Percentiles rank a stretch among this genome's conserved stretches.
phyloP scores from a whole-genome alignment of 2,329 filamentous ascomycete genomes.

The Metarhizium album region DNA sequence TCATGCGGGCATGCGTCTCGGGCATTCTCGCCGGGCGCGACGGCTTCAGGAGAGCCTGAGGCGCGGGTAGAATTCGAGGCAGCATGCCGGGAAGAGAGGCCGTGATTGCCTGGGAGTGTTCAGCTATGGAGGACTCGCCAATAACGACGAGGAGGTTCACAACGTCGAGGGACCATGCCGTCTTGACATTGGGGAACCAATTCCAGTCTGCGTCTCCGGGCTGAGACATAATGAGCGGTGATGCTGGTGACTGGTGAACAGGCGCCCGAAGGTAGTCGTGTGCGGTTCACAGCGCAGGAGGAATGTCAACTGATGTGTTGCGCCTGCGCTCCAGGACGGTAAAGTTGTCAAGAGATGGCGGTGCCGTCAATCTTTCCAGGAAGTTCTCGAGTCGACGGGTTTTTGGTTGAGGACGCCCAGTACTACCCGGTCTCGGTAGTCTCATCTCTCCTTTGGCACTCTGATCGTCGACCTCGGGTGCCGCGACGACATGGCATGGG shows the following conservation, averaged over 20 bases:
- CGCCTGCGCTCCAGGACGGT: too few species aligned
- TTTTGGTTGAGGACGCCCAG: too few species aligned
- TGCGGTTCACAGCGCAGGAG: too few species aligned
- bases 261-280: too few species aligned
- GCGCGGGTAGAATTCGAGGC: constrained; percentile 50
- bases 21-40: constrained; percentile 44
- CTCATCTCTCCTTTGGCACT: too few species aligned
- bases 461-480: background rate
- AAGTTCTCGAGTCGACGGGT: too few species aligned
- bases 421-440: too few species aligned
- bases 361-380: too few species aligned
- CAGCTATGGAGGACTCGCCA: constrained; percentile 47
- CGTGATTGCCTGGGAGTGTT: constrained; percentile 47
- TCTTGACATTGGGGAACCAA: constrained; percentile 33
- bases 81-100: constrained; percentile 46
- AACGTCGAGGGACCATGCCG: constrained; percentile 47
- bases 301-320: too few species aligned
- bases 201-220: constrained; percentile 18
- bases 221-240: constrained; percentile 13
- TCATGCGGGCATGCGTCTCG: constrained; percentile 41
- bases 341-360: too few species aligned
- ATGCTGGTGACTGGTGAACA: too few species aligned
- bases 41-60: constrained; percentile 49
- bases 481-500: too few species aligned
- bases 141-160: constrained; percentile 53